Conservation (phyloP, 345 rosid genomes). For the Populus davidiana region DNA sequence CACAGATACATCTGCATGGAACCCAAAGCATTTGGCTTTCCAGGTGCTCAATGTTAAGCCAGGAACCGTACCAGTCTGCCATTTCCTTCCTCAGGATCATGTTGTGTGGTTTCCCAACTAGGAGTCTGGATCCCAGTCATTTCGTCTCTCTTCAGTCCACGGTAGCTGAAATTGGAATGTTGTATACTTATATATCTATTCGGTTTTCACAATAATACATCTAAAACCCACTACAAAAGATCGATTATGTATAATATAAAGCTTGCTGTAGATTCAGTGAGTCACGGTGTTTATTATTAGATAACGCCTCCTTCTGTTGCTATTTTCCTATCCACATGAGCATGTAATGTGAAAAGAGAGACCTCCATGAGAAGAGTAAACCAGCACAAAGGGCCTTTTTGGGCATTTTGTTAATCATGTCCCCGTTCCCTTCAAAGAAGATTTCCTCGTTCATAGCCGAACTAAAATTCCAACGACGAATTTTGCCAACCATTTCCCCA, state of each 20-base stretch:
- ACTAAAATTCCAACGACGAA: no score
- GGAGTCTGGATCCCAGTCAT: slow-evolving; percentile 16
- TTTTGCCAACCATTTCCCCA: no score
- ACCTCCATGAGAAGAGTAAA: no score
- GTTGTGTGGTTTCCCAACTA: slow-evolving; percentile 18
- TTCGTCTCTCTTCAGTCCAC: slow-evolving; percentile 5
- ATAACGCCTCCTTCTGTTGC: background rate
- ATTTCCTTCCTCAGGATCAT: slow-evolving; percentile 26
- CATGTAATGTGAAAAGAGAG: no score
- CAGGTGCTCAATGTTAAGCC: slow-evolving; percentile 22
- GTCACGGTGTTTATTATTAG: background rate
- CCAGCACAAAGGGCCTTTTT: no score
- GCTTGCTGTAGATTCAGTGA: background rate
- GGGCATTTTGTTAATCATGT: no score
- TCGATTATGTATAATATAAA: slow-evolving; percentile 3
- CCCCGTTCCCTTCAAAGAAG: no score
- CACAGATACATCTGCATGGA: slow-evolving; percentile 70
- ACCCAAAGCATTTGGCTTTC: slow-evolving; percentile 25
- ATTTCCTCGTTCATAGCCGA: no score
- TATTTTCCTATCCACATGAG: background rate
- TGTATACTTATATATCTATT: background rate
- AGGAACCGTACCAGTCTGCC: slow-evolving; percentile 23
- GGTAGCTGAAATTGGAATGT: slow-evolving; percentile 11
- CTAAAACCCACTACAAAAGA: background rate
- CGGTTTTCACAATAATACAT: slow-evolving; percentile 20